Conservation (phyloP, 2,329 filamentous ascomycete genomes). For the Cytospora leucostoma region DNA sequence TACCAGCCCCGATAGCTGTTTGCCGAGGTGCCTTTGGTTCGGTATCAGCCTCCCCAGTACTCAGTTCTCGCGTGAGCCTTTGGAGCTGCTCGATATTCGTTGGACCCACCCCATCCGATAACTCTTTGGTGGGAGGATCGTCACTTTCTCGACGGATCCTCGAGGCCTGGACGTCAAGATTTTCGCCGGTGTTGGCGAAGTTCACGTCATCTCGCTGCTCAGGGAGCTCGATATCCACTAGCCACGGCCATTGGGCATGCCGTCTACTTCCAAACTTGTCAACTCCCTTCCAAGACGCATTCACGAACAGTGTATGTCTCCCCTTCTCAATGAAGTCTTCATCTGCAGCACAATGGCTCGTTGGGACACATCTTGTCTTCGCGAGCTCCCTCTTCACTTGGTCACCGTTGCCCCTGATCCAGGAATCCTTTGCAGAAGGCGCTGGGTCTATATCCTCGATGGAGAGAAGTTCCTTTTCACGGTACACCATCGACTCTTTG, state of each 20-base stretch:
- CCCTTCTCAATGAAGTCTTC: not conserved
- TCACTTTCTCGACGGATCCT: not conserved
- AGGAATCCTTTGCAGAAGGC: not conserved
- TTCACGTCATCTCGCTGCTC: too few species aligned
- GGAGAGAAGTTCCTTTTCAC: not conserved
- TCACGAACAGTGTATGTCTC: constrained; percentile 8
- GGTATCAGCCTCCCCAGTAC: too few species aligned
- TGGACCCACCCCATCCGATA: not conserved
- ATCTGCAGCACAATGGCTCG: constrained; percentile 3
- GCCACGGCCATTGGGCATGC: not conserved
- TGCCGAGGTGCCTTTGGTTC: too few species aligned
- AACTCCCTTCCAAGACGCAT: not conserved
- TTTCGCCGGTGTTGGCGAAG: not conserved
- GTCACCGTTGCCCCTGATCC: not conserved
- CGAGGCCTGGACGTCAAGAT: too few species aligned
- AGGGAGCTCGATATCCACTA: constrained; percentile 10
- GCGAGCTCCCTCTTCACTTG: too few species aligned
- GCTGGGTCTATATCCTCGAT: not conserved
- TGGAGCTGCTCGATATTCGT: too few species aligned
- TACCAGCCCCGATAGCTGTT: too few species aligned
- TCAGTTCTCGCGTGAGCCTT: too few species aligned
- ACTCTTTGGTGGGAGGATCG: not conserved
- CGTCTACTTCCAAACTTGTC: too few species aligned
- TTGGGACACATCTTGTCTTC: not conserved
- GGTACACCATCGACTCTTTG: not conserved